These are phyloP conservation scores for Zymoseptoria crescenta DNA, from an alignment of 2,329 filamentous ascomycete species.

Conservation along the genomic window DNA sequence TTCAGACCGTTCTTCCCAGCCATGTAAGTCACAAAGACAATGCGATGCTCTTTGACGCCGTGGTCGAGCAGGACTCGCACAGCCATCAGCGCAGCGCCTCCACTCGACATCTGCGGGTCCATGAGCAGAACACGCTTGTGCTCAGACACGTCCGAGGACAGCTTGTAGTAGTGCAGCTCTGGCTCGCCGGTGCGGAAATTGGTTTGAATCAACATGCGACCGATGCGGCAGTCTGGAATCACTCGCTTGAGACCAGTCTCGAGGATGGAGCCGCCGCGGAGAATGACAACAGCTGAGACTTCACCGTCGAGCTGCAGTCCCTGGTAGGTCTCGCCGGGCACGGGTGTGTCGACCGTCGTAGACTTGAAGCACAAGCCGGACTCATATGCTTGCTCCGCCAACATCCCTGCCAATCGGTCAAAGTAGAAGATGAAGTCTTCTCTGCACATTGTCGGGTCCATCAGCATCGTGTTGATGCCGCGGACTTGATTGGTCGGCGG, in stretches of 20 bases:
- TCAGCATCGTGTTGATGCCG: conserved; percentile 85
- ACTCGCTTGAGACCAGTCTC: conserved; percentile 83
- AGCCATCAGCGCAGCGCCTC: conserved; percentile 81
- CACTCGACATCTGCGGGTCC: conserved; percentile 91
- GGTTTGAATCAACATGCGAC: conserved; percentile 87
- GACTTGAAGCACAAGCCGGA: conserved; percentile 61
- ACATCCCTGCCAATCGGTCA: conserved; percentile 73
- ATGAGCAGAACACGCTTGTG: conserved; percentile 79
- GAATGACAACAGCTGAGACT: conserved; percentile 74
- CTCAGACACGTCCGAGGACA: conserved; percentile 63
- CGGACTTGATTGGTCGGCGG: conserved; percentile 70
- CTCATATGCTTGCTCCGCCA: conserved; percentile 77
- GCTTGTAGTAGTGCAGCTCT: conserved; percentile 79
- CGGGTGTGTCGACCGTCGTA: conserved; percentile 60
- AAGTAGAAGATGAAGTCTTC: conserved; percentile 99
- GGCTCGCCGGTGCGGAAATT: conserved; percentile 72
- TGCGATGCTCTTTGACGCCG: conserved; percentile 72
- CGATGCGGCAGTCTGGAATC: conserved; percentile 85
- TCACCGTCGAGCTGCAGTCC: conserved; percentile 65
- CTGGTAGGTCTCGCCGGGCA: conserved; percentile 54
- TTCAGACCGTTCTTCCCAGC: conserved; percentile 79
- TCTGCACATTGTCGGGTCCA: conserved; percentile 66
- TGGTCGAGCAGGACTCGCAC: conserved; percentile 94
- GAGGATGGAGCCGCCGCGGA: conserved; percentile 81
- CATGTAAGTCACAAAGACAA: conserved; percentile 89